phyloP scores from a whole-genome alignment of 2,329 filamentous ascomycete genomes.

The Exutisphaerella laricina region DNA sequence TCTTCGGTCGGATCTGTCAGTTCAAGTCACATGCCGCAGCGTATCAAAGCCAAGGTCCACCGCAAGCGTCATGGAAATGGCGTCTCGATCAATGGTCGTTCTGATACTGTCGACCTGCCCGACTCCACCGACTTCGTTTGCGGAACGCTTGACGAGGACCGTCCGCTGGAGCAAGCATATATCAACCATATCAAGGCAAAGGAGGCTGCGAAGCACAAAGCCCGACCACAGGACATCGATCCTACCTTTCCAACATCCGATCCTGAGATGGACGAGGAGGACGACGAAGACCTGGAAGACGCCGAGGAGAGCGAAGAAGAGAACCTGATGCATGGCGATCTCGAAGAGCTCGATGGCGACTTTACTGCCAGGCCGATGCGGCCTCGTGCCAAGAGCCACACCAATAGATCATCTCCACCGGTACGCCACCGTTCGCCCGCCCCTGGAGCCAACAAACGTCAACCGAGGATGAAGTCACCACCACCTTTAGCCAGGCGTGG shows the following conservation, averaged over 20 bases:
- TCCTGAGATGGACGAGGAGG: conserved; percentile 74
- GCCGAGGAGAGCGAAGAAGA: conserved; percentile 57
- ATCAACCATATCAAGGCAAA: conserved; percentile 76
- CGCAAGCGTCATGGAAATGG: conserved; percentile 31
- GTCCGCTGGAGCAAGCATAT: conserved; percentile 89
- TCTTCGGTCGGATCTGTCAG: conserved; percentile 51
- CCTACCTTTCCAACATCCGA: conserved; percentile 96
- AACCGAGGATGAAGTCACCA: conserved; percentile 42
- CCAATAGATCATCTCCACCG: conserved; percentile 32
- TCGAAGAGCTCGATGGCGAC: conserved; percentile 30
- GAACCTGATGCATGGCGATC: conserved; percentile 59
- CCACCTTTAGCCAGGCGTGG: conserved; percentile 21
- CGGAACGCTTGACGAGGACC: conserved; percentile 91
- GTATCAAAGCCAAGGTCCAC: conserved; percentile 10
- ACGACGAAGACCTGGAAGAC: conserved; percentile 56
- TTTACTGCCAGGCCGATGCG: conserved; percentile 34
- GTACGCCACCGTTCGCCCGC: conserved; percentile 34
- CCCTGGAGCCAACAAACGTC: conserved; percentile 41
- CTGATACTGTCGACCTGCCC: conserved; percentile 64
- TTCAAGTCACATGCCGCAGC: conserved; percentile 25
- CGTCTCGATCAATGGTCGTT: conserved; percentile 31
- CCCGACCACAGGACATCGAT: conserved; percentile 93
- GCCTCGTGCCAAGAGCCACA: conserved; percentile 14
- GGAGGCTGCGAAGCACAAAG: conserved; percentile 71
- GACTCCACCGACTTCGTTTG: conserved; percentile 99